Evolutionary conservation across 305 asterid genomes (phyloP).

Genomic region (Solanum hybrid): DNA sequence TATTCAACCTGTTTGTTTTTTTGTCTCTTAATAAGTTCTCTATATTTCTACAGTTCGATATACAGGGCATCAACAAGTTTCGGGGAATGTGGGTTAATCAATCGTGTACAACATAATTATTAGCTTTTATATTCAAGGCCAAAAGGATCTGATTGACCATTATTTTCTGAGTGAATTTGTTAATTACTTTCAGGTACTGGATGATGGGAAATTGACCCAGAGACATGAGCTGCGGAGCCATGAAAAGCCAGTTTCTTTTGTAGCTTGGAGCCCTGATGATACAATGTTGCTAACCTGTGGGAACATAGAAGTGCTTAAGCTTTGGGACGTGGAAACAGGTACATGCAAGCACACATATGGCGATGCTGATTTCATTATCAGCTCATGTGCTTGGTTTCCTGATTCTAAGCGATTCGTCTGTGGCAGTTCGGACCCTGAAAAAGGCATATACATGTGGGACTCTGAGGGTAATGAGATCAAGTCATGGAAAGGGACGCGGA

Average conservation of each 20-base stretch:
- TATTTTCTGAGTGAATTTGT: neutral
- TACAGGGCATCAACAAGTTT: neutral
- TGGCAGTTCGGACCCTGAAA: slow-evolving; percentile 82
- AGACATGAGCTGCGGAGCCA: slow-evolving; percentile 46
- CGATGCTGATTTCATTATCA: slow-evolving; percentile 44
- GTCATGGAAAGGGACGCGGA: slow-evolving; percentile 86
- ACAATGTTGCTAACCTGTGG: slow-evolving; percentile 91
- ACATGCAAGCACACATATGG: slow-evolving; percentile 79
- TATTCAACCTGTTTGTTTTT: neutral
- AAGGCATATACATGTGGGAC: slow-evolving; percentile 94
- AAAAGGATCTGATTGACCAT: neutral
- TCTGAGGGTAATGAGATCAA: slow-evolving; percentile 73
- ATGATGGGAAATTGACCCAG: slow-evolving; percentile 41
- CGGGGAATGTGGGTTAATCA: neutral
- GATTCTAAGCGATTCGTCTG: slow-evolving; percentile 84
- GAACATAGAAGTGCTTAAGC: slow-evolving; percentile 74
- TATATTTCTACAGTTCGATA: neutral
- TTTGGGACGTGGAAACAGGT: slow-evolving; percentile 89
- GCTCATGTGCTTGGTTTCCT: slow-evolving; percentile 98
- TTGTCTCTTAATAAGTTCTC: neutral
- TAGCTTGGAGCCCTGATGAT: slow-evolving; percentile 93
- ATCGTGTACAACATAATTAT: neutral
- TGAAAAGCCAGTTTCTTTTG: slow-evolving; percentile 64
- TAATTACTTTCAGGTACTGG: slow-evolving; percentile 50
- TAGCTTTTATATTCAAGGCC: neutral